A percentile compares a stretch with the other conserved stretches of the same genome.
These are phyloP conservation scores for Lanzia echinophila DNA, from an alignment of 2,329 filamentous ascomycete genomes.

Conservation along the genomic window DNA sequence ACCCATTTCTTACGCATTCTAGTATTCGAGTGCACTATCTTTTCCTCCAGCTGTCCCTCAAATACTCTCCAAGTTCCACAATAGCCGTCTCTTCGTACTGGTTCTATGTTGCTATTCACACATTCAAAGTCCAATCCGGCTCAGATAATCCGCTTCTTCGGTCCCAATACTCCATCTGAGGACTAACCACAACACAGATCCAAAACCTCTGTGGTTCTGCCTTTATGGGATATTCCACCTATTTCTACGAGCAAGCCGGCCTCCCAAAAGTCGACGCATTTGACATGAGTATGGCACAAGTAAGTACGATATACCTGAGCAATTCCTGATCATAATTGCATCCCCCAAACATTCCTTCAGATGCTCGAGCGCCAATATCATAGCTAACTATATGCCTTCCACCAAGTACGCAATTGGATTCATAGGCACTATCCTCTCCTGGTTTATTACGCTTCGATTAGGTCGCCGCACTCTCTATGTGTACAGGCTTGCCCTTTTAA, in stretches of 20 bases:
- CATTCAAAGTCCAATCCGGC: too few relatives aligned
- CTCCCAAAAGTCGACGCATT: slow-evolving; percentile 44
- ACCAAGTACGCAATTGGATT: slow-evolving; percentile 38
- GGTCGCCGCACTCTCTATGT: slow-evolving; percentile 46
- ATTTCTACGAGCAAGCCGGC: slow-evolving; percentile 51
- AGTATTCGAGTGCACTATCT: too few relatives aligned
- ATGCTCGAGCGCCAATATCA: neutral
- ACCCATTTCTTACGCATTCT: too few relatives aligned
- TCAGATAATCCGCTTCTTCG: too few relatives aligned
- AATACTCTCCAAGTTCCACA: too few relatives aligned
- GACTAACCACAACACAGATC: neutral
- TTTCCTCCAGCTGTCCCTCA: too few relatives aligned
- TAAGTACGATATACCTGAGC: neutral
- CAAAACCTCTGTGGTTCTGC: slow-evolving; percentile 57
- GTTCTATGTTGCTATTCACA: too few relatives aligned
- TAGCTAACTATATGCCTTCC: neutral
- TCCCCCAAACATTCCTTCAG: too few relatives aligned
- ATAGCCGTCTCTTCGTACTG: too few relatives aligned
- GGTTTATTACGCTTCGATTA: slow-evolving; percentile 40
- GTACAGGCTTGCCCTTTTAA: slow-evolving; percentile 37
- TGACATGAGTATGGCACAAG: slow-evolving; percentile 42
- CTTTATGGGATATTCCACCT: slow-evolving; percentile 58
- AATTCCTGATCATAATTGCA: neutral
- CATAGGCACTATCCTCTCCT: slow-evolving; percentile 44
- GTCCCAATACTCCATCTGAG: neutral